A percentile compares a stretch with the other conserved stretches of the same genome.
These are phyloP conservation scores for Coix lacrymajobi DNA, from an alignment of 176 grass and related monocot species.

Conservation along the genomic window DNA sequence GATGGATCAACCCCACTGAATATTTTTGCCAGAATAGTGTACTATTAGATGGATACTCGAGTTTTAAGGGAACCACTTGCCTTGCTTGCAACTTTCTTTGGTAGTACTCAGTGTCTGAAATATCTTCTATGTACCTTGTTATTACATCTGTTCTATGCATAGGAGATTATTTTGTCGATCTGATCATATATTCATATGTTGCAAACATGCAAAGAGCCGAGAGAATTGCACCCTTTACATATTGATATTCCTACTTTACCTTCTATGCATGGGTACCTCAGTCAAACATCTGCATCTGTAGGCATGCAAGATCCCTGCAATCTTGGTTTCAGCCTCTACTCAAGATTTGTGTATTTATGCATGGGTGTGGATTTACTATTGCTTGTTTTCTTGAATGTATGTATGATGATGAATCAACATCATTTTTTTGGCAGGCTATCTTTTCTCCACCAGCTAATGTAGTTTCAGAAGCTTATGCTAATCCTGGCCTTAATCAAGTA, in stretches of 20 bases:
- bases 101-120: slow-evolving; percentile 3
- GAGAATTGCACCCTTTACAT: background rate
- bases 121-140: background rate
- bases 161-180: background rate
- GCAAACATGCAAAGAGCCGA: background rate
- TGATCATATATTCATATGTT: slow-evolving; percentile 17
- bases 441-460: slow-evolving; percentile 26
- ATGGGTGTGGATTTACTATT: background rate
- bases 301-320: background rate
- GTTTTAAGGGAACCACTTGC: background rate
- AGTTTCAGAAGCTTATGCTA: slow-evolving; percentile 27
- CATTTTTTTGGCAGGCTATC: slow-evolving; percentile 30
- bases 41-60: background rate
- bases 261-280: background rate
- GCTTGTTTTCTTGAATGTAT: slow-evolving; percentile 6
- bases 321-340: background rate
- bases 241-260: background rate
- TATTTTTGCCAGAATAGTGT: background rate
- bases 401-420: background rate
- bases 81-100: slow-evolving; percentile 17
- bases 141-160: background rate
- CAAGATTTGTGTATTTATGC: background rate
- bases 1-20: too few species aligned
- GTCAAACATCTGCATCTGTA: background rate
- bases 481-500: slow-evolving; percentile 25